These are phyloP conservation scores for Chlorella sorokiniana DNA, from an alignment of 139 green algal genomes.

Conservation along the genomic window DNA sequence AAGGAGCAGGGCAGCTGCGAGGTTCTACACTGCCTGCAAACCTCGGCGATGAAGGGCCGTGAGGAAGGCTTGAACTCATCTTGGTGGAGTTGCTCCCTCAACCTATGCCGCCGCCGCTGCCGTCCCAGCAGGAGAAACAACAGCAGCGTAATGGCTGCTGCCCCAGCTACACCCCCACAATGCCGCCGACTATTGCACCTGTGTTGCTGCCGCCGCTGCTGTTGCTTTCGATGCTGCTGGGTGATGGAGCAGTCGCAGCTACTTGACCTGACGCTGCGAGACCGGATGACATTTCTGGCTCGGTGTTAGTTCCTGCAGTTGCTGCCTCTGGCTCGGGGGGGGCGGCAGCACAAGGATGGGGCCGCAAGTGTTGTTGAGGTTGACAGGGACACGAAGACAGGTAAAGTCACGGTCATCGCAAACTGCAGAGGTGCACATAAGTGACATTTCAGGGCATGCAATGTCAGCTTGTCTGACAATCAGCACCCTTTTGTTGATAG, in stretches of 20 bases:
- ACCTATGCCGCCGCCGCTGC: background rate
- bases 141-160: background rate
- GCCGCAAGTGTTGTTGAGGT: conserved; percentile 5
- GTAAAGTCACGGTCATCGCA: conserved; percentile 28
- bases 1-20: background rate
- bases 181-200: background rate
- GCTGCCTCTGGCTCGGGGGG: background rate
- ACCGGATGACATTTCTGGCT: too few species aligned
- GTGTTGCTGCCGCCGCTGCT: background rate
- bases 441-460: too few species aligned
- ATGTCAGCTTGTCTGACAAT: too few species aligned
- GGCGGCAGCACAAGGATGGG: background rate
- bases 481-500: too few species aligned
- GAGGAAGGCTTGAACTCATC: background rate
- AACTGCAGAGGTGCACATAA: too few species aligned
- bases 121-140: background rate
- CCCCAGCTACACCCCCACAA: background rate
- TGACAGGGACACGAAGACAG: background rate
- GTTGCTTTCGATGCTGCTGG: background rate
- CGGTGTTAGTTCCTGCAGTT: too few species aligned
- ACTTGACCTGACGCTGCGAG: too few species aligned
- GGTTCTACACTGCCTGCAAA: background rate
- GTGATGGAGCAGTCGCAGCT: background rate
- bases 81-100: too few species aligned
- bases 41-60: conserved; percentile 23